Evolutionary conservation across 495 filamentous ascomycete species (phyloP).

Genomic region (Aspergillus haitiensis): DNA sequence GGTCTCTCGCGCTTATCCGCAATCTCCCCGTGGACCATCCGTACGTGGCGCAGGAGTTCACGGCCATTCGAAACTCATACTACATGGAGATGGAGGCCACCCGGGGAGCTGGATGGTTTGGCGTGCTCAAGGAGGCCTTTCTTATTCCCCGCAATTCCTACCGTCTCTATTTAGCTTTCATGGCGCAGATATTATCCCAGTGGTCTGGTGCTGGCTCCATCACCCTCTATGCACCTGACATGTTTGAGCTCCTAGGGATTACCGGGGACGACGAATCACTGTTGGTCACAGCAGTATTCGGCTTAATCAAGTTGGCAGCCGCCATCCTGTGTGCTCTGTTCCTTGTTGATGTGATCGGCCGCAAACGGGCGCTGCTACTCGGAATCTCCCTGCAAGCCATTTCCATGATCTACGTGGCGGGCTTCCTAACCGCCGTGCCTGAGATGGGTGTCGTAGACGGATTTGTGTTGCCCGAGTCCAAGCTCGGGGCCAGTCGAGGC

Average conservation of each 20-base stretch:
- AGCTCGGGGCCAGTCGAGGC: conserved; percentile 46
- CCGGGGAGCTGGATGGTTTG: conserved; percentile 52
- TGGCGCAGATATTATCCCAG: conserved; percentile 62
- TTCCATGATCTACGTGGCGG: conserved; percentile 67
- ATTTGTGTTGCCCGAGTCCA: conserved; percentile 32
- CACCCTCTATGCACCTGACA: conserved; percentile 65
- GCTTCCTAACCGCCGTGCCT: conserved; percentile 59
- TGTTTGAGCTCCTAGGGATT: conserved; percentile 65
- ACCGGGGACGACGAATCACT: conserved; percentile 61
- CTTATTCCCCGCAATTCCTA: conserved; percentile 61
- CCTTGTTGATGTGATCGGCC: conserved; percentile 72
- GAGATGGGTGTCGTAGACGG: conserved; percentile 39
- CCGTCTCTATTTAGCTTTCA: conserved; percentile 57
- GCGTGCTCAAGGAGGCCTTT: conserved; percentile 61
- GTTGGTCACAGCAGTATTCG: conserved; percentile 68
- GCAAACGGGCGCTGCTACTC: conserved; percentile 64
- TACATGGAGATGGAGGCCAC: conserved; percentile 68
- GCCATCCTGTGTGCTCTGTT: conserved; percentile 66
- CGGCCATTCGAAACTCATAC: conserved; percentile 63
- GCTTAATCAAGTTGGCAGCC: conserved; percentile 66
- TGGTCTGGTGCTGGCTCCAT: conserved; percentile 71
- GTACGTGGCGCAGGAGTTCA: conserved; percentile 58
- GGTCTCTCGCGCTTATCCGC: conserved; percentile 40
- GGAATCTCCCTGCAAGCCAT: conserved; percentile 65
- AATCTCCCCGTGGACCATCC: conserved; percentile 44